Base-by-base conservation (phyloP, 345 rosid species). In the Lumnitzera racemosa region DNA sequence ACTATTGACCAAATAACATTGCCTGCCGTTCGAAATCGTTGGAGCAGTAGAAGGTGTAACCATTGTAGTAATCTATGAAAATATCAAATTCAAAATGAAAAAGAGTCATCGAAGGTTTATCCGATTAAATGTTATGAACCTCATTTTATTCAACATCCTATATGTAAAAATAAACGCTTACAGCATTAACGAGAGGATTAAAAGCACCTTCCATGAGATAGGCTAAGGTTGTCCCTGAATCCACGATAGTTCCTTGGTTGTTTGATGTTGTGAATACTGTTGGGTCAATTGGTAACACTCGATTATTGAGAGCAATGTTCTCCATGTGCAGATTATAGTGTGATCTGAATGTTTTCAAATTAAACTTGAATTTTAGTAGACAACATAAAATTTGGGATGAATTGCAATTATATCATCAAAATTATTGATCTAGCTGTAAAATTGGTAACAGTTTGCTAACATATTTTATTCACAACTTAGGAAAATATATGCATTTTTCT, bases 141-240 rank as follows among this genome's bases (percentile, higher is more conserved):
- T 20, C 20, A 20, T 20, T 20, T 20, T 20, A 20, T 20, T 20
- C 20, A 20, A 20, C 1, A 1, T 20, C 20, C 20, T 20, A 20
- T 6, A 13, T 47, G 66, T 52, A 57, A 47, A 53, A 47, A 66
- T 47, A 57, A 51, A 31, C 41, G 79, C 96, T 85, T 85, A 92
- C 98, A 49, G 94, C 88, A 70, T 43, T 78, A 47, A 92, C 70
- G 68, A 92, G 84, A 57, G 88, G 90, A 68, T 83, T 81, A 62
- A 76, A 92, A 62, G 96, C 96, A 73, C 80, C 88, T 71, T 84
- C 86, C 55, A 87, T 86, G 43, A 92, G 82, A 67, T 92, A 89
- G 11, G 96, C 83, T 78, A 92, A 81, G 67, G 98, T 92, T 73
- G 98, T 92, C 72, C 98, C 98, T 2, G 97, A 83, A 79, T 92